Evolutionary conservation across 768 basidiomycete genomes (phyloP).

Genomic region (Pisolithus albus): DNA sequence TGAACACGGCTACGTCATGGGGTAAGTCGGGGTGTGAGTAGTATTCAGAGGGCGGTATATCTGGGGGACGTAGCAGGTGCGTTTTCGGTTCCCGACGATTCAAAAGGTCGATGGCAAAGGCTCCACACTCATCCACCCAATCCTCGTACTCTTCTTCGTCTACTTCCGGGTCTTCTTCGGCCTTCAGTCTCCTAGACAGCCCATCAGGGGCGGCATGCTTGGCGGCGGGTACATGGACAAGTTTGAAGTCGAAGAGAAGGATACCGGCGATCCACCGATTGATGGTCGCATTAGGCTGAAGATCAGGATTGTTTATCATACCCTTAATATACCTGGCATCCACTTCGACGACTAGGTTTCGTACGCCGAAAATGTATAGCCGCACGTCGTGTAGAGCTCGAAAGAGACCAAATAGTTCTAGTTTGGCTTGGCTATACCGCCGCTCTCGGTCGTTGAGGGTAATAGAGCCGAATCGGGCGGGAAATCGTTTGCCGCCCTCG

Average conservation of each 20-base stretch:
- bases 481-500: conserved; percentile 11
- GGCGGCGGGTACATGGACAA: neutral
- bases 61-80: neutral
- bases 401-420: conserved; percentile 14
- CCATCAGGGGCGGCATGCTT: neutral
- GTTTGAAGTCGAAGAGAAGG: neutral
- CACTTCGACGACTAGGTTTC: neutral
- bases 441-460: conserved; percentile 22
- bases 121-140: neutral
- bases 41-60: neutral
- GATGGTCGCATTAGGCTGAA: neutral
- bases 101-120: neutral
- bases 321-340: neutral
- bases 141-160: neutral
- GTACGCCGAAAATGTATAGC: neutral
- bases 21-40: no score
- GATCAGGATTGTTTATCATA: neutral
- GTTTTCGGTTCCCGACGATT: neutral
- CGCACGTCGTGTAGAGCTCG: neutral
- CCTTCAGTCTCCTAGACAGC: neutral
- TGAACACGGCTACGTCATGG: no score
- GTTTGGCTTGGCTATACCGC: conserved; percentile 18
- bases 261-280: neutral
- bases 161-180: neutral
- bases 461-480: conserved; percentile 33